phyloP scores from a whole-genome alignment of 2,329 filamentous ascomycete genomes.

The Escovopsis sp. region DNA sequence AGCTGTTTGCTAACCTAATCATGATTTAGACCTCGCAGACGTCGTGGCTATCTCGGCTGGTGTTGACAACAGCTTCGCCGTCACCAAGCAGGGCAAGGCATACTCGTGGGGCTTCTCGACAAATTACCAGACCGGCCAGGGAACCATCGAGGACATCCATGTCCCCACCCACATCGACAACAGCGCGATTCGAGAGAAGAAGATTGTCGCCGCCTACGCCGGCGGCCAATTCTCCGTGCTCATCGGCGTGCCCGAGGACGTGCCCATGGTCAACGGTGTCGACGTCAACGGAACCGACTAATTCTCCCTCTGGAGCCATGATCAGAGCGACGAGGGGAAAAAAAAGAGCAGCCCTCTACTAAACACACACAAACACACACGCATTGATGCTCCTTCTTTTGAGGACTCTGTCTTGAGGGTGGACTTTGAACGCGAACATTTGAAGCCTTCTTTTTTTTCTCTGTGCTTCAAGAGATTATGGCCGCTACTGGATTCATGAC shows the following conservation, averaged over 20 bases:
- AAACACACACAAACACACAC: too few relatives aligned
- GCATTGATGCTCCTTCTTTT: too few relatives aligned
- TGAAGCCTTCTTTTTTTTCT: too few relatives aligned
- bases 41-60: constrained; percentile 44
- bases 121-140: constrained; percentile 67
- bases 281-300: constrained; percentile 4
- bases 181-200: constrained; percentile 60
- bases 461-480: too few relatives aligned
- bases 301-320: neutral
- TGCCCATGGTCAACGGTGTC: constrained; percentile 17
- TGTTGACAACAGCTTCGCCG: constrained; percentile 59
- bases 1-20: too few relatives aligned
- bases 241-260: constrained; percentile 26
- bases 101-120: constrained; percentile 72
- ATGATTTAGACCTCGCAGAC: constrained; percentile 30
- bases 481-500: too few relatives aligned
- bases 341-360: neutral
- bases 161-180: constrained; percentile 72
- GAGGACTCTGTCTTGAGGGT: too few relatives aligned
- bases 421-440: too few relatives aligned
- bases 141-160: constrained; percentile 64
- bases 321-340: neutral
- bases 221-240: constrained; percentile 71
- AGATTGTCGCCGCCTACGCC: constrained; percentile 65
- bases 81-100: constrained; percentile 54